phyloP scores from a whole-genome alignment of 306 rosid species.

The Ceratonia siliqua region DNA sequence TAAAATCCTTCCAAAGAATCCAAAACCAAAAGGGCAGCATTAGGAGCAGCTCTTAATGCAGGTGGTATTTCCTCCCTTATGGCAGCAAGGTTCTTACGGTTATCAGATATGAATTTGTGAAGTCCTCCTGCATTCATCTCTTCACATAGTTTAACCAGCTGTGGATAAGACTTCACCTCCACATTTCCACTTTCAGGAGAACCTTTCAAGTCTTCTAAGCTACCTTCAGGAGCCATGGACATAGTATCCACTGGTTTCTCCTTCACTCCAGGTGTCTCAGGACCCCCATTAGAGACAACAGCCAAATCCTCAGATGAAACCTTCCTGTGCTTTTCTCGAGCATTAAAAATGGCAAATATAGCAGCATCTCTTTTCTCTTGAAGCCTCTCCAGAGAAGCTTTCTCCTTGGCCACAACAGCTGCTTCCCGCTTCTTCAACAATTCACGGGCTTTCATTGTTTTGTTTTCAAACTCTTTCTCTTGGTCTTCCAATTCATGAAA shows the following conservation, averaged over 20 bases:
- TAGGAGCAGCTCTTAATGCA: conserved; percentile 77
- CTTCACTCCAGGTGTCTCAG: conserved; percentile 44
- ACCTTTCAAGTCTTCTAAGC: conserved; percentile 47
- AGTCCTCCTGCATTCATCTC: conserved; percentile 92
- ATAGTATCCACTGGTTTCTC: conserved; percentile 60
- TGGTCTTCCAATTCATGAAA: conserved; percentile 95
- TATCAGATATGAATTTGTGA: conserved; percentile 91
- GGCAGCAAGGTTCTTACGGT: conserved; percentile 91
- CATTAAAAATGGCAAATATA: conserved; percentile 61
- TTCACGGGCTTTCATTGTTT: conserved; percentile 66
- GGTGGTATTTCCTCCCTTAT: conserved; percentile 87
- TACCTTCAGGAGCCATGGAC: conserved; percentile 53
- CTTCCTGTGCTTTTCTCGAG: conserved; percentile 78
- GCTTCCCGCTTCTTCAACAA: conserved; percentile 75
- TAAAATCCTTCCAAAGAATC: conserved; percentile 90
- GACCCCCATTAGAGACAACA: conserved; percentile 46
- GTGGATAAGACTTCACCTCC: conserved; percentile 69
- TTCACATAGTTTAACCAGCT: conserved; percentile 68
- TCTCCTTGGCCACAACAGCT: conserved; percentile 77
- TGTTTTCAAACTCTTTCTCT: conserved; percentile 81
- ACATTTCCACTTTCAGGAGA: conserved; percentile 45
- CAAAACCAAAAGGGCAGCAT: conserved; percentile 81
- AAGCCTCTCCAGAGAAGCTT: conserved; percentile 68
- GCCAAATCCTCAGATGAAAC: conserved; percentile 53
- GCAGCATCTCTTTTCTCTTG: conserved; percentile 94